A percentile compares a stretch with the other conserved stretches of the same genome.
These are phyloP conservation scores for Clathrus columnatus DNA, from an alignment of 768 basidiomycete genomes.

Conservation along the genomic window DNA sequence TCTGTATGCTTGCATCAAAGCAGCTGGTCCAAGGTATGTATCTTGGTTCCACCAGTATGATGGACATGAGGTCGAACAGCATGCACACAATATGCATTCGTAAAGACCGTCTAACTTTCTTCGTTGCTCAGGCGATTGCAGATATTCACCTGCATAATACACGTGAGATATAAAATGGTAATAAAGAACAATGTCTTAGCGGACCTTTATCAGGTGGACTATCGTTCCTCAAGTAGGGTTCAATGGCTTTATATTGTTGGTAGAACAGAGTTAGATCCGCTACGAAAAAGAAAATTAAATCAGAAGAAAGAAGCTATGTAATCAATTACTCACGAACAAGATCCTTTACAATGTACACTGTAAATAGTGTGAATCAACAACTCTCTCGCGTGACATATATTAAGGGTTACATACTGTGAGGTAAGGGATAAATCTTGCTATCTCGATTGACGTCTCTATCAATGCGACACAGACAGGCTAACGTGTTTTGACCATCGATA, in stretches of 20 bases:
- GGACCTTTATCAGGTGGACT: slow-evolving; percentile 63
- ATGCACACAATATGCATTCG: slow-evolving; percentile 95
- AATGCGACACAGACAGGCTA: slow-evolving; percentile 94
- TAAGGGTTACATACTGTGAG: slow-evolving; percentile 67
- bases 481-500: slow-evolving; percentile 95
- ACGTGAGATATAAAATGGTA: not conserved
- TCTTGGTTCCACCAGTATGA: slow-evolving; percentile 99
- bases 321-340: slow-evolving; percentile 63
- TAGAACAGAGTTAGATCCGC: slow-evolving; percentile 83
- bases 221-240: slow-evolving; percentile 93
- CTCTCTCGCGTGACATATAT: not conserved
- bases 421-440: slow-evolving; percentile 91
- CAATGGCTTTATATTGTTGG: slow-evolving; percentile 99
- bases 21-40: slow-evolving; percentile 95
- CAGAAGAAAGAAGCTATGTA: slow-evolving; percentile 19
- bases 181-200: not conserved
- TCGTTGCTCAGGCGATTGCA: slow-evolving; percentile 87
- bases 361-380: not conserved
- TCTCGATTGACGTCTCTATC: slow-evolving; percentile 65
- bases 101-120: slow-evolving; percentile 96
- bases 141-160: slow-evolving; percentile 50
- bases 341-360: slow-evolving; percentile 99
- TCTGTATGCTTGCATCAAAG: slow-evolving; percentile 92
- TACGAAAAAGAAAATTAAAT: not conserved
- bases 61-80: slow-evolving; percentile 96